Base-by-base conservation (phyloP, 768 basidiomycete species). In the Mycena filopes region DNA sequence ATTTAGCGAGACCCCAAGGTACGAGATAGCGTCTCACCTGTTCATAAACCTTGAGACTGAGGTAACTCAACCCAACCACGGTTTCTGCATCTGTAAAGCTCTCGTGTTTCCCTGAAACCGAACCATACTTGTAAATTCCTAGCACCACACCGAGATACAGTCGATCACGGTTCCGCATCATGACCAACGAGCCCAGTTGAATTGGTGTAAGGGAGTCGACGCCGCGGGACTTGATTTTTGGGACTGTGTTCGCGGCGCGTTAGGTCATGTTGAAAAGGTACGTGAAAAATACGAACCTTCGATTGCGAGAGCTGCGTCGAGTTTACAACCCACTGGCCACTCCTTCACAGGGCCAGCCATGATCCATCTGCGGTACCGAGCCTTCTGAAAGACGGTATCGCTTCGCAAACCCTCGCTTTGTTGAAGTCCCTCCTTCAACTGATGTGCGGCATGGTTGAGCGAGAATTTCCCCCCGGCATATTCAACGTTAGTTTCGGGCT, bases 401-500 rank as follows among this genome's bases (percentile, higher is more conserved):
- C 11, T 33, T 0, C 59, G 59, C n/a, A 60, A 31, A 3, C 49
- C 40, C 29, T 60, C 59, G 59, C 59, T 60, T 16, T 48, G 57
- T 21, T 60, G 49, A 12, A 53, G 1, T 3, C 4, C 49, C 18
- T 60, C 59, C 42, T 53, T 51, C 41, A 60, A 45, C 20, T 60
- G 59, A 43, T 60, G 59, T 13, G 59, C 38, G 3, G 59, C 59
- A 36, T 60, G 59, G 15, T 60, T 60, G 7, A 60, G 29, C 4
- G 59, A 60, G 23, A 60, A 53, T 11, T 60, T 60, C 16, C 59
- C 59, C n/a, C n/a, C n/a, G n/a, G n/a, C n/a, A n/a, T n/a, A n/a
- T n/a, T n/a, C n/a, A n/a, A n/a, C n/a, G n/a, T n/a, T n/a, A n/a
- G n/a, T n/a, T n/a, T n/a, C n/a, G n/a, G n/a, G n/a, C n/a, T n/a